phyloP scores from a whole-genome alignment of 805 yeast species.

The Candida loeiensis region DNA sequence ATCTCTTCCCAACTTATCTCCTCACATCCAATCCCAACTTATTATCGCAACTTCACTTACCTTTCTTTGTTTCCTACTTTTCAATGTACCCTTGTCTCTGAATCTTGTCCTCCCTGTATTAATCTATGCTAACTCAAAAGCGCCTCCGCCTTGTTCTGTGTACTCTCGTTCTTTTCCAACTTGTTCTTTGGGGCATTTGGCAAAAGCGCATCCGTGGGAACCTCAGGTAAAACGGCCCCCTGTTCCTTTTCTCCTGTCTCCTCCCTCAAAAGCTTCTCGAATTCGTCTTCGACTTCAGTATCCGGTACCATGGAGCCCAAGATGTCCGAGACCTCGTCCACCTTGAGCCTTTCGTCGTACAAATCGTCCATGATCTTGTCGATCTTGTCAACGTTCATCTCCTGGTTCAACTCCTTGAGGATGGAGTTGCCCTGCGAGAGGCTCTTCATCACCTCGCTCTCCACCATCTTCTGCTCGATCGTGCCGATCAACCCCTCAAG shows the following conservation, averaged over 20 bases:
- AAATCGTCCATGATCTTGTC: conserved; percentile 81
- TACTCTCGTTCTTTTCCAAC: neutral
- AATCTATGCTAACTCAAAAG: neutral
- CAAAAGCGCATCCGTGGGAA: conserved; percentile 8
- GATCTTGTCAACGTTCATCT: conserved; percentile 73
- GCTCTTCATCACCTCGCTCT: conserved; percentile 79
- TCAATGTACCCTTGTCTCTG: too few relatives aligned
- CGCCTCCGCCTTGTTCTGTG: neutral
- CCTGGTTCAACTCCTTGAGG: conserved; percentile 69
- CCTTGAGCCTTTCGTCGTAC: conserved; percentile 76
- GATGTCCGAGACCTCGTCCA: conserved; percentile 63
- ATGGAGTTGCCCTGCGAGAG: conserved; percentile 77
- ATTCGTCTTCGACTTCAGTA: conserved; percentile 64
- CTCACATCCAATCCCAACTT: too few relatives aligned
- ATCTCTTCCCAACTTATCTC: too few relatives aligned
- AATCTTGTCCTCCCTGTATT: neutral
- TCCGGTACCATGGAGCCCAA: conserved; percentile 53
- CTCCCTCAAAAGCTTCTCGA: conserved; percentile 49
- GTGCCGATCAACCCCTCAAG: conserved; percentile 74
- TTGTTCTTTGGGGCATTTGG: conserved; percentile 17
- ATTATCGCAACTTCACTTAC: neutral
- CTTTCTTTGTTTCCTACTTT: too few relatives aligned
- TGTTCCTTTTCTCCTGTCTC: conserved; percentile 13
- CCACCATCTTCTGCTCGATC: conserved; percentile 86
- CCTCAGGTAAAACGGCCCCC: conserved; percentile 10